These are phyloP conservation scores for Bryum argenteum DNA, from an alignment of 225 moss, liverwort and hornwort genomes.

Conservation along the genomic window DNA sequence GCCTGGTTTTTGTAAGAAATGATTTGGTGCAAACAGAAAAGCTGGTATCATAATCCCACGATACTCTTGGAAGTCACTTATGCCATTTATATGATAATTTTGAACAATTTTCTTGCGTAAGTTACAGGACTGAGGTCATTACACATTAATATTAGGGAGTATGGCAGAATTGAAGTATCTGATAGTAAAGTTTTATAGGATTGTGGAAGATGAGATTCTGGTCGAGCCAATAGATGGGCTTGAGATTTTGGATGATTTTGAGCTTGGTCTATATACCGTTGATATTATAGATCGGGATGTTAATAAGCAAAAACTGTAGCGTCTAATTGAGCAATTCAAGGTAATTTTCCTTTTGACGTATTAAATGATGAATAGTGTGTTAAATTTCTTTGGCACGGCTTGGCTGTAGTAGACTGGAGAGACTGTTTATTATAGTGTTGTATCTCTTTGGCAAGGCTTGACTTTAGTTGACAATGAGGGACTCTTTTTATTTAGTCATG, in stretches of 20 bases:
- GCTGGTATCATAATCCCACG: constrained; percentile 8
- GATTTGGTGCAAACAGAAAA: constrained; percentile 12
- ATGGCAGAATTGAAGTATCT: constrained; percentile 90
- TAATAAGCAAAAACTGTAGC: constrained; percentile 84
- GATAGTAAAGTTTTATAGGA: constrained; percentile 51
- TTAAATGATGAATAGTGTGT: too few relatives aligned
- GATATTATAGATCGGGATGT: constrained; percentile 86
- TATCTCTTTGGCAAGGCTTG: background rate
- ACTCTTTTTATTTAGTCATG: background rate
- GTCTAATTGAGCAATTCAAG: constrained; percentile 94
- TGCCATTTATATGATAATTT: constrained; percentile 16
- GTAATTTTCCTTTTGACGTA: constrained; percentile 25
- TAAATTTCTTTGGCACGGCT: too few relatives aligned
- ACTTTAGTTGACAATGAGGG: background rate
- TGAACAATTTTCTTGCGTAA: constrained; percentile 23
- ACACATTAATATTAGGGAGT: constrained; percentile 86
- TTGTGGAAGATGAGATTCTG: constrained; percentile 98
- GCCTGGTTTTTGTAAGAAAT: constrained; percentile 22
- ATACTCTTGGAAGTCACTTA: background rate
- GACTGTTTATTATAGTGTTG: background rate
- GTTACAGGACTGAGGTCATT: constrained; percentile 80
- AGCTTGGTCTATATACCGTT: constrained; percentile 77
- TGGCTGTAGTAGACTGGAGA: too few relatives aligned
- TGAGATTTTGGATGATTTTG: constrained; percentile 91
- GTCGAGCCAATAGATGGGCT: constrained; percentile 87